Evolutionary conservation across 768 basidiomycete genomes (phyloP), one percentile per base, ranked within the genome.

Genomic region (Tremella yokohamensis): DNA sequence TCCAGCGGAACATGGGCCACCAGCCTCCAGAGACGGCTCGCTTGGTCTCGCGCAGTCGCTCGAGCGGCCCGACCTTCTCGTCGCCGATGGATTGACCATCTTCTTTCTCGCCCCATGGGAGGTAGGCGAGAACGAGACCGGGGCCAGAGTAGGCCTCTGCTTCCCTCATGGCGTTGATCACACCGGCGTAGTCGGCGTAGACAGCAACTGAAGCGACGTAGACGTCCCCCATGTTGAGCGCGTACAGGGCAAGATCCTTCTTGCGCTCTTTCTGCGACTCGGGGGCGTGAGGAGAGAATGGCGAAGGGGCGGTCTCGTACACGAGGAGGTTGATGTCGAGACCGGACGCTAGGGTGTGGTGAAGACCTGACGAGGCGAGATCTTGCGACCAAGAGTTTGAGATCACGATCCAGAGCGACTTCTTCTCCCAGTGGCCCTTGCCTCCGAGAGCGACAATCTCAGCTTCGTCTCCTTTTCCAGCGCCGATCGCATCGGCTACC

Each of bases 381-480:
- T 98, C 96, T 74, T 96, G 90, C 0, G 93, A 88, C 96, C 96
- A 98, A 0, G 90, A 88, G 74, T 99, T 96, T 18, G 93, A 97
- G 18, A 94, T 92, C 66, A 99, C 87, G 76, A 99, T 98, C 96
- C 96, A 99, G 58, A 89, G 82, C 7, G 89, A 91, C 38, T 80
- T 80, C 8, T 84, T 79, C 40, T 83, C 79, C 65, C 96, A 84
- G 64, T 85, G 83, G 18, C 83, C 77, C 40, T 81, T 81, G 11
- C 87, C 79, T 15, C 72, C 69, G 38, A 90, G 81, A 45, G 89
- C 81, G 25, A 81, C 81, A 40, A 83, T 77, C 3, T 82, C 83
- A 55, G 65, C 63, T 25, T 68, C 71, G 29, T 70, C 65, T 29
- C 53, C 65, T 79, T 78, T 64, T 83, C 79, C 12, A 88, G 80